These are phyloP conservation scores for Venturia asperata DNA, from an alignment of 2,329 filamentous ascomycete species.

Conservation along the genomic window DNA sequence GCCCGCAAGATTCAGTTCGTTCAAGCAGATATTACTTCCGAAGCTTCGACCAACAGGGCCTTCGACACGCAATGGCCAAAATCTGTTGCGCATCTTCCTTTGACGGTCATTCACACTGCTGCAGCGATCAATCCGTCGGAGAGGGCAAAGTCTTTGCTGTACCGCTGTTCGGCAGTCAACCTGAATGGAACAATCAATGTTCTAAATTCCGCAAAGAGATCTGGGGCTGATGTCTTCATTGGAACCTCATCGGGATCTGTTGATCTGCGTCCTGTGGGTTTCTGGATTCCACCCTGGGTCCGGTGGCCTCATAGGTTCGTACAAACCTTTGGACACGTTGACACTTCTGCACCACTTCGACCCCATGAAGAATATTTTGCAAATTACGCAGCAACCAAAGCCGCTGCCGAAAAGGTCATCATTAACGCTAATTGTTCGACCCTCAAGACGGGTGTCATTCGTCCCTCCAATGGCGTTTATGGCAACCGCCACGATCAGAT, in stretches of 20 bases:
- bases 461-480: slow-evolving; percentile 49
- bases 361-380: slow-evolving; percentile 38
- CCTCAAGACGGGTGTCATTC: slow-evolving; percentile 49
- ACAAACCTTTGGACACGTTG: slow-evolving; percentile 38
- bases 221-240: slow-evolving; percentile 46
- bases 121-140: slow-evolving; percentile 48
- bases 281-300: slow-evolving; percentile 41
- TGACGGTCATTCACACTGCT: slow-evolving; percentile 53
- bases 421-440: slow-evolving; percentile 36
- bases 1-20: slow-evolving; percentile 38
- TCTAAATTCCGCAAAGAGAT: slow-evolving; percentile 40
- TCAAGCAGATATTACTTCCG: slow-evolving; percentile 46
- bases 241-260: slow-evolving; percentile 48
- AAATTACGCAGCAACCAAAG: slow-evolving; percentile 47
- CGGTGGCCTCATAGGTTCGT: slow-evolving; percentile 34
- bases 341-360: slow-evolving; percentile 33
- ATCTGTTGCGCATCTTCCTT: slow-evolving; percentile 37
- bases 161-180: slow-evolving; percentile 44
- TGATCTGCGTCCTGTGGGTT: slow-evolving; percentile 36
- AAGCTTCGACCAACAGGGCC: slow-evolving; percentile 37
- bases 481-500: slow-evolving; percentile 40
- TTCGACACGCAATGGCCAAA: slow-evolving; percentile 44
- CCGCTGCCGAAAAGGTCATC: slow-evolving; percentile 46
- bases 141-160: slow-evolving; percentile 40
- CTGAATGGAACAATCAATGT: slow-evolving; percentile 45